Evolutionary conservation across 2,329 filamentous ascomycete species (phyloP).

Genomic region (Huntiella moniliformis): DNA sequence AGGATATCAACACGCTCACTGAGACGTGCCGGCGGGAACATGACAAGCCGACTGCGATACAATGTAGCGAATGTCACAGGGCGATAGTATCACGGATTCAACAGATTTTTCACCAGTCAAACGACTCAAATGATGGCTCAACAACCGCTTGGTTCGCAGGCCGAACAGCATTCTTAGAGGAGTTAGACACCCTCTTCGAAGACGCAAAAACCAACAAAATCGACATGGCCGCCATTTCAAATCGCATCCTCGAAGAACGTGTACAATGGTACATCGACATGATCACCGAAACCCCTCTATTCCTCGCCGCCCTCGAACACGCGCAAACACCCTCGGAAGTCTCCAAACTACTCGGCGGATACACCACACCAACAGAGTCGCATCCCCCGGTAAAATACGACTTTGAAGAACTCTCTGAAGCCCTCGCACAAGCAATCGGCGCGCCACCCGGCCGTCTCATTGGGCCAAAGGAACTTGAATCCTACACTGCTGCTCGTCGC

Average conservation of each 20-base stretch:
- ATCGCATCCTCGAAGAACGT: slow-evolving; percentile 31
- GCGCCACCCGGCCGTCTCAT: slow-evolving; percentile 13
- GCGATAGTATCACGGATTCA: slow-evolving; percentile 28
- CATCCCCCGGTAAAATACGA: slow-evolving; percentile 8
- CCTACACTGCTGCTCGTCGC: slow-evolving; percentile 2
- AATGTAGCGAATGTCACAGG: slow-evolving; percentile 30
- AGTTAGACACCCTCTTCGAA: slow-evolving; percentile 30
- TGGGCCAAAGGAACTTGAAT: slow-evolving; percentile 9
- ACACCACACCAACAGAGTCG: slow-evolving; percentile 1
- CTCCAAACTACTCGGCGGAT: slow-evolving; percentile 13
- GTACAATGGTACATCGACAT: slow-evolving; percentile 33
- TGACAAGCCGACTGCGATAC: slow-evolving; percentile 23
- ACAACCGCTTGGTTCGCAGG: slow-evolving; percentile 29
- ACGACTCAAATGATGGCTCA: background rate
- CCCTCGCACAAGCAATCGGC: slow-evolving; percentile 17
- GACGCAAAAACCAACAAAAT: slow-evolving; percentile 26
- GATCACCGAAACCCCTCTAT: slow-evolving; percentile 21
- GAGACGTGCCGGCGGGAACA: slow-evolving; percentile 25
- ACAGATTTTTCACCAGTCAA: slow-evolving; percentile 14
- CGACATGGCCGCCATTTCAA: slow-evolving; percentile 28
- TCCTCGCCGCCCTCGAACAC: slow-evolving; percentile 19
- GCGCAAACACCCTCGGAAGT: slow-evolving; percentile 19
- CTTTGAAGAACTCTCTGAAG: slow-evolving; percentile 10
- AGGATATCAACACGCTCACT: slow-evolving; percentile 25
- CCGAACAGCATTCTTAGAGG: slow-evolving; percentile 28